phyloP scores from a whole-genome alignment of 306 rosid species.

The Dryas alaskensis region DNA sequence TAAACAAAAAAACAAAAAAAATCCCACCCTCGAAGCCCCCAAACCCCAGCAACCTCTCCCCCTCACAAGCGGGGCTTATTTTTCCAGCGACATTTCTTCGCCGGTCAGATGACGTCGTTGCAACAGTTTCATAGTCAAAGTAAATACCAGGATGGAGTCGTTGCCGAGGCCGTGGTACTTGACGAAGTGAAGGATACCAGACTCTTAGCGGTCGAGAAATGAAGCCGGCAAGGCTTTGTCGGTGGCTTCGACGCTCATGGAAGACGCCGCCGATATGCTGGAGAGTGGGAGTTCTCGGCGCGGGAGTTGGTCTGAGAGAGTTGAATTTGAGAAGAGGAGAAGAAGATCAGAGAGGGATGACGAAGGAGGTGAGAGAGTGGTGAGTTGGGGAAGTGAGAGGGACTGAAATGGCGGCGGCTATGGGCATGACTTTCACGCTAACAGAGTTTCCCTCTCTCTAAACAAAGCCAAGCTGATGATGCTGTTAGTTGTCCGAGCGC shows the following conservation, averaged over 20 bases:
- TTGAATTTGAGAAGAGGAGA: slow-evolving; percentile 14
- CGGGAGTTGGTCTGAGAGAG: slow-evolving; percentile 16
- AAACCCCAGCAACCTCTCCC: too few species aligned
- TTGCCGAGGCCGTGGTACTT: slow-evolving; percentile 94
- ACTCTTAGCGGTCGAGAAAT: slow-evolving; percentile 49
- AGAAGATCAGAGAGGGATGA: slow-evolving; percentile 23
- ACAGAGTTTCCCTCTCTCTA: not conserved
- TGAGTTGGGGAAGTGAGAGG: slow-evolving; percentile 44
- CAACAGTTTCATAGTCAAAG: too few species aligned
- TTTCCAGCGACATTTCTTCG: too few species aligned
- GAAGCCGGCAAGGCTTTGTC: slow-evolving; percentile 42
- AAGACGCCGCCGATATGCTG: slow-evolving; percentile 39
- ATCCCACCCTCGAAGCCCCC: too few species aligned
- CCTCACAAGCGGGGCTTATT: too few species aligned
- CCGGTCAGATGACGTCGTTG: too few species aligned
- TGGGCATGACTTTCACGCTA: slow-evolving; percentile 36
- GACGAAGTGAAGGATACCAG: slow-evolving; percentile 66
- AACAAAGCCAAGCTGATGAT: not conserved
- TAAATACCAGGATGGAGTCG: slow-evolving; percentile 77
- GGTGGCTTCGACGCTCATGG: slow-evolving; percentile 63
- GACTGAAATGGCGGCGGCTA: slow-evolving; percentile 53
- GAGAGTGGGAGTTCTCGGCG: slow-evolving; percentile 27
- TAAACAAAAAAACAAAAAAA: too few species aligned
- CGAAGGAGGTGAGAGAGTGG: slow-evolving; percentile 29
- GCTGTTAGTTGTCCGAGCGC: too few species aligned